Evolutionary conservation across 768 basidiomycete species (phyloP).

Genomic region (Boletus rufocinnamomeus): DNA sequence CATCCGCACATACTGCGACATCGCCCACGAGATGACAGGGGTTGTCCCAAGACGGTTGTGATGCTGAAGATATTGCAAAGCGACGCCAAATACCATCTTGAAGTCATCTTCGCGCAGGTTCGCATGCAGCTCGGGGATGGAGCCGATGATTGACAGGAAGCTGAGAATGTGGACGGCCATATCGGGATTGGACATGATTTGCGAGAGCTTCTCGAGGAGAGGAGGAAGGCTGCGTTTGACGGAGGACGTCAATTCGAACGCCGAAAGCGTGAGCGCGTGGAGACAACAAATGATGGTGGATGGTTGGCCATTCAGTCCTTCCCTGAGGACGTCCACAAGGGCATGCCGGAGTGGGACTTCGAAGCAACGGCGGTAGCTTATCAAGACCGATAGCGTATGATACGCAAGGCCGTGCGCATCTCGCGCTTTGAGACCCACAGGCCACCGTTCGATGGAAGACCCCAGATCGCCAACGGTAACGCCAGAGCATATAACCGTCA

Average conservation of each 20-base stretch:
- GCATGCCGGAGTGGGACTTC: constrained; percentile 63
- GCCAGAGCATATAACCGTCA: constrained; percentile 66
- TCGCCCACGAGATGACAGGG: constrained; percentile 73
- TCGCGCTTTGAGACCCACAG: constrained; percentile 60
- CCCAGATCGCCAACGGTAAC: constrained; percentile 62
- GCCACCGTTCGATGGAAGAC: constrained; percentile 58
- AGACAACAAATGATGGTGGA: constrained; percentile 87
- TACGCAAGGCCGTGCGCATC: constrained; percentile 90
- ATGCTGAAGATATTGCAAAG: constrained; percentile 89
- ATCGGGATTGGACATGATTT: constrained; percentile 91
- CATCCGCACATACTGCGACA: constrained; percentile 89
- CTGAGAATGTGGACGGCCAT: constrained; percentile 97
- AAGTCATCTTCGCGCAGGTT: constrained; percentile 92
- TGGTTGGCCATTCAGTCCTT: constrained; percentile 67
- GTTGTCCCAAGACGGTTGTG: constrained; percentile 70
- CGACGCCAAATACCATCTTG: constrained; percentile 93
- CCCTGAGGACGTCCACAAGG: constrained; percentile 72
- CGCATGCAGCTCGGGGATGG: constrained; percentile 73
- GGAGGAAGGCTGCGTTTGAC: constrained; percentile 77
- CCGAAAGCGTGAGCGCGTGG: constrained; percentile 83
- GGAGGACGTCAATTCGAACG: constrained; percentile 83
- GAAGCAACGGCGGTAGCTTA: constrained; percentile 84
- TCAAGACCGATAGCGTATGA: constrained; percentile 82
- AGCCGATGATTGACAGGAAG: constrained; percentile 85
- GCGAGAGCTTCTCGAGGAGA: constrained; percentile 84